phyloP scores from a whole-genome alignment of 169 alveolate genomes.

The Blepharisma undulans region DNA sequence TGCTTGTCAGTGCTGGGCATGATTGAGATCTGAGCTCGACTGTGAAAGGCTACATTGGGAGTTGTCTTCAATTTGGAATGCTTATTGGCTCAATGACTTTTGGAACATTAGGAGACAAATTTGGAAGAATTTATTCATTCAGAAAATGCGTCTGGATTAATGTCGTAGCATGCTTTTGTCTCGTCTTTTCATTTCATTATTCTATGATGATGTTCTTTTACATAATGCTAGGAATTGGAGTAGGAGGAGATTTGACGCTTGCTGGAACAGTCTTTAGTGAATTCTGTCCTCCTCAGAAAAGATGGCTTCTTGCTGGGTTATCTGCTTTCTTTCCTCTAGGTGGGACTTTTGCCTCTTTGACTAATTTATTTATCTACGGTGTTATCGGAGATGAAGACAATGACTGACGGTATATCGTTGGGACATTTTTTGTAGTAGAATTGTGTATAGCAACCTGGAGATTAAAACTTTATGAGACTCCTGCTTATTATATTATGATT shows the following conservation, averaged over 20 bases:
- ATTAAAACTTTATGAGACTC: constrained; percentile 6
- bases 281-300: constrained; percentile 14
- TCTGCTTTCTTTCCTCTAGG: constrained; percentile 19
- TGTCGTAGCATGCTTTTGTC: not conserved
- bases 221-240: constrained; percentile 5
- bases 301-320: not conserved
- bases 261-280: constrained; percentile 26
- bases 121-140: not conserved
- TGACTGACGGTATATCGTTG: constrained; percentile 4
- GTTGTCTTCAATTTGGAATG: constrained; percentile 9
- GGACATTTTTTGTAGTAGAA: not conserved
- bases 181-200: not conserved
- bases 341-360: not conserved
- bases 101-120: constrained; percentile 28
- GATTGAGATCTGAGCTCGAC: not conserved
- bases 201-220: not conserved
- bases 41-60: not conserved
- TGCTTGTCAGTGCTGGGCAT: not conserved
- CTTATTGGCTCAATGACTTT: constrained; percentile 9
- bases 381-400: not conserved
- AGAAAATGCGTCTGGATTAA: not conserved
- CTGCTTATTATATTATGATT: not conserved
- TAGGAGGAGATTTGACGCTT: constrained; percentile 22
- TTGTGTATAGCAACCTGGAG: not conserved
- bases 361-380: not conserved